Base-by-base conservation (phyloP, 495 filamentous ascomycete genomes). In the Xylaria venustula region DNA sequence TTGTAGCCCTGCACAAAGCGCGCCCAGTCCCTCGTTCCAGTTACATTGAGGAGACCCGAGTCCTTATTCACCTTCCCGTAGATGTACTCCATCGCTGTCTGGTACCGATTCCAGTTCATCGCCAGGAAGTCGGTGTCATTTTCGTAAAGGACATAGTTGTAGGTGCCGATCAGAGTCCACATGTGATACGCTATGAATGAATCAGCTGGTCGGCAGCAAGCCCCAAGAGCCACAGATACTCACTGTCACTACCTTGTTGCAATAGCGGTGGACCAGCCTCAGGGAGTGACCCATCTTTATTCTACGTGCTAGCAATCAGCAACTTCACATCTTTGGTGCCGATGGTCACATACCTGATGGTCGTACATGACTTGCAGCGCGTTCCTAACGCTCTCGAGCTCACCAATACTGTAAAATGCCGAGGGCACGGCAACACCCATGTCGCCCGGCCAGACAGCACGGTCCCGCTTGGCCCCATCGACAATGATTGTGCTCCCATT, bases 291-390 rank as follows among this genome's bases (percentile, higher is more conserved):
- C 71, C 71, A 55, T 54, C 67, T 67, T 53, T 49, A 32, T 37
- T n/a, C 64, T 74, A 15, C 62, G 61, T 20, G 2, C 26, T 30
- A 49, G 7, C 66, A 60, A 68, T 51, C 40, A 60, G 17, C 17
- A 28, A 36, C 46, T 36, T 61, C 19, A 20, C 42, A 14, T 45
- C 26, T 45, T 30, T 7, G 58, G 32, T 0, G 12, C 17, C 7
- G 42, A 17, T 45, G 26, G 7, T 5, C 34, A 59, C 64, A 58
- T 62, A 81, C 79, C 68, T 87, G 84, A 47, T 81, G 75, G 60
- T 83, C 68, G 64, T 85, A 89, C 77, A 89, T 84, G 11, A 79
- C 77, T 64, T 85, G 79, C 49, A 88, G 64, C 2, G 84, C 83
- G 68, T 87, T 88, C 67, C 79, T 83, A 7, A 86, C 83, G 53